A percentile compares a stretch with the other conserved stretches of the same genome.
Evolutionary conservation across 2,329 filamentous ascomycete species (phyloP).

Genomic region (Xylariaceae sp.): DNA sequence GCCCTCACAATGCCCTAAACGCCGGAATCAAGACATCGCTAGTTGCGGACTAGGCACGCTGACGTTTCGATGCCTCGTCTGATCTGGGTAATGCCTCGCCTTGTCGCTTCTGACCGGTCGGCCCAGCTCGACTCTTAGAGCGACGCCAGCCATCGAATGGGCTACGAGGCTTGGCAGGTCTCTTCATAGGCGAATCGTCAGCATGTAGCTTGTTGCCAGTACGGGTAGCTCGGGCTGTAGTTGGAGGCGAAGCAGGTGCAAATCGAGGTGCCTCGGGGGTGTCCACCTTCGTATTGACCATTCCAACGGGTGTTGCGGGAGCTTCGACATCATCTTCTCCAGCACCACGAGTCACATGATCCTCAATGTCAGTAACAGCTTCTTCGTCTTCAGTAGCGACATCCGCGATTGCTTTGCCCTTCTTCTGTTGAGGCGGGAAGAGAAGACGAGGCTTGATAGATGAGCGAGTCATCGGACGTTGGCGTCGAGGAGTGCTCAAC

Average conservation of each 20-base stretch:
- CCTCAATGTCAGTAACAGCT: conserved; percentile 61
- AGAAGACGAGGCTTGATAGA: conserved; percentile 72
- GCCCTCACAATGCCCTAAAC: conserved; percentile 12
- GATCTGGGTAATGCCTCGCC: conserved; percentile 40
- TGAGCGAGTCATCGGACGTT: conserved; percentile 62
- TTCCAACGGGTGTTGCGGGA: conserved; percentile 40
- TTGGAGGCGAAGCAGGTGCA: conserved; percentile 63
- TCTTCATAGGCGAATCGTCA: conserved; percentile 47
- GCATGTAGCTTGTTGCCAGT: conserved; percentile 53
- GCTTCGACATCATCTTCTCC: conserved; percentile 40
- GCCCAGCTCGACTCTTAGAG: conserved; percentile 57
- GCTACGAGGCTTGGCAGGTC: conserved; percentile 46
- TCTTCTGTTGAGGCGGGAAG: conserved; percentile 60
- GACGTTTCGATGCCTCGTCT: conserved; percentile 37
- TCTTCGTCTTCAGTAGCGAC: conserved; percentile 59
- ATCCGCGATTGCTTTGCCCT: conserved; percentile 47
- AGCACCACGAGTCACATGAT: conserved; percentile 45
- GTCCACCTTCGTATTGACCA: conserved; percentile 39
- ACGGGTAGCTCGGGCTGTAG: conserved; percentile 63
- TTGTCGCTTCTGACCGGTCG: conserved; percentile 48
- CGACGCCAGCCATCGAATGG: conserved; percentile 72
- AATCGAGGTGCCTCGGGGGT: conserved; percentile 61
- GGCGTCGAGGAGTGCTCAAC: conserved; percentile 39
- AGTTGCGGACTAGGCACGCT: conserved; percentile 34
- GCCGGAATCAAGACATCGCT: conserved; percentile 12